These are phyloP conservation scores for Fusarium longipes DNA, from an alignment of 2,329 filamentous ascomycete genomes.

Conservation along the genomic window DNA sequence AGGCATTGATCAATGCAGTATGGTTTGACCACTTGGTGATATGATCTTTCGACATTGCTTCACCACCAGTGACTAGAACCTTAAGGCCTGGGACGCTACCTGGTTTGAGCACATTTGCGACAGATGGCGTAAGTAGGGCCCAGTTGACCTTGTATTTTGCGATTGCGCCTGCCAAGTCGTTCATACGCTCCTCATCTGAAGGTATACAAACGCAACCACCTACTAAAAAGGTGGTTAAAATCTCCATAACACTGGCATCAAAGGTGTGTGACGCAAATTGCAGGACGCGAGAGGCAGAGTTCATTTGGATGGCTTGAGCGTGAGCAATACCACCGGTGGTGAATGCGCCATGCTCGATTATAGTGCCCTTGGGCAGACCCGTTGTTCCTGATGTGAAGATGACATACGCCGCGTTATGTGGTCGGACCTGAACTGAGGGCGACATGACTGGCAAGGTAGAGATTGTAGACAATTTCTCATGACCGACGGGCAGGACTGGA, in stretches of 20 bases:
- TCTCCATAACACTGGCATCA: constrained; percentile 41
- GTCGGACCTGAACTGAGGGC: not conserved
- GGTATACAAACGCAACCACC: constrained; percentile 36
- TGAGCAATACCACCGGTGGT: constrained; percentile 27
- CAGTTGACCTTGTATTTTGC: constrained; percentile 29
- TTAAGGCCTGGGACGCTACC: constrained; percentile 11
- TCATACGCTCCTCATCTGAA: constrained; percentile 31
- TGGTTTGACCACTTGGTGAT: constrained; percentile 24
- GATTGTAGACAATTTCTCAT: not conserved
- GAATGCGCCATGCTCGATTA: constrained; percentile 34
- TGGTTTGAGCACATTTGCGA: constrained; percentile 26
- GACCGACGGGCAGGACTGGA: not conserved
- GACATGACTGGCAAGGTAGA: fast-evolving
- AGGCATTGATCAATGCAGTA: constrained; percentile 32
- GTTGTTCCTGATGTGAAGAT: constrained; percentile 42
- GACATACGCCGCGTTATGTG: constrained; percentile 26
- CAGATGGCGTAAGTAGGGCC: constrained; percentile 33
- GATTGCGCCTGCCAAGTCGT: constrained; percentile 24
- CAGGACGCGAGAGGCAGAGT: constrained; percentile 25
- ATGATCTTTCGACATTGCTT: constrained; percentile 26
- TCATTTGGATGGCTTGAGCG: constrained; percentile 28
- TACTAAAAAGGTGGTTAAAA: constrained; percentile 32
- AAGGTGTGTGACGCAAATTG: constrained; percentile 31
- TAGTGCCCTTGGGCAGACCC: constrained; percentile 32
- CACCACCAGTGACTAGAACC: constrained; percentile 26